A percentile compares a stretch with the other conserved stretches of the same genome.
These are phyloP conservation scores for Logfia minima DNA, from an alignment of 129 eudicot species.

Conservation along the genomic window DNA sequence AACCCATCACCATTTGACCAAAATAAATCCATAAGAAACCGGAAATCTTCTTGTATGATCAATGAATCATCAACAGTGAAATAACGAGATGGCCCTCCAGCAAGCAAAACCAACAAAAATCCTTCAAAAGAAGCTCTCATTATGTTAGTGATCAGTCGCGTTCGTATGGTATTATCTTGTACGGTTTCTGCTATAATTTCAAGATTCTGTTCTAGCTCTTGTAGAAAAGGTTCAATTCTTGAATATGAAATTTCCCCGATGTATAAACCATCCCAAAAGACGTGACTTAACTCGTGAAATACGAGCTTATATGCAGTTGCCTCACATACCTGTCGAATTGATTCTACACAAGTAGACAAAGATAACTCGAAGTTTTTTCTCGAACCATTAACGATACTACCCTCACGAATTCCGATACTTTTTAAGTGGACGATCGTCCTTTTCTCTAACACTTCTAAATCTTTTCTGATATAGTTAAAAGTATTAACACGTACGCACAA, in stretches of 20 bases:
- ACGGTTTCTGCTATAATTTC: slow-evolving; percentile 60
- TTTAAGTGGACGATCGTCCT: slow-evolving; percentile 48
- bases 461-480: slow-evolving; percentile 58
- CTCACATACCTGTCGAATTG: slow-evolving; percentile 65
- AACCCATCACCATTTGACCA: slow-evolving; percentile 94
- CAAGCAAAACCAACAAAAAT: slow-evolving; percentile 77
- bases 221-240: slow-evolving; percentile 72
- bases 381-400: slow-evolving; percentile 29
- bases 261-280: slow-evolving; percentile 61
- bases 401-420: slow-evolving; percentile 41
- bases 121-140: slow-evolving; percentile 93
- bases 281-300: slow-evolving; percentile 62
- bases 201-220: slow-evolving; percentile 67
- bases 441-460: slow-evolving; percentile 50
- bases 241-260: slow-evolving; percentile 53
- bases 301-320: slow-evolving; percentile 62
- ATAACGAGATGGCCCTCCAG: slow-evolving; percentile 76
- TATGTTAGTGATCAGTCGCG: slow-evolving; percentile 66
- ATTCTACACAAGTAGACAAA: slow-evolving; percentile 58
- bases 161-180: slow-evolving; percentile 63
- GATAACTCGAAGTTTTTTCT: slow-evolving; percentile 56
- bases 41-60: slow-evolving; percentile 62
- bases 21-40: slow-evolving; percentile 72
- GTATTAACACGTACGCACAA: slow-evolving; percentile 77
- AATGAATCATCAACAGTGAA: slow-evolving; percentile 55